These are phyloP conservation scores for Oldenlandia corymbosa DNA, from an alignment of 257 asterid species.

Conservation along the genomic window DNA sequence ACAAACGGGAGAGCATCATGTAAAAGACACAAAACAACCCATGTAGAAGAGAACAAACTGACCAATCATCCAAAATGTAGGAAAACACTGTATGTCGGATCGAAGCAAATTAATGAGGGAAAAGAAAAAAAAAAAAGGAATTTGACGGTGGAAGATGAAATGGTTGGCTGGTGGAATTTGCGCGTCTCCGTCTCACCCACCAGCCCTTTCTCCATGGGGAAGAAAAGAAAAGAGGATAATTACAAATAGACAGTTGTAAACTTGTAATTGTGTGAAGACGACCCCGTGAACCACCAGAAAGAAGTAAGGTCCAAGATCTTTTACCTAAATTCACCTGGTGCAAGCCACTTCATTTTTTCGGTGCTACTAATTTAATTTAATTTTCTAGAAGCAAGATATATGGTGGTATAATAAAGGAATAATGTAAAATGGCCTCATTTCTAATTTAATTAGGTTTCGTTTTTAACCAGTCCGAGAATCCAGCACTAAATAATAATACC, in stretches of 20 bases:
- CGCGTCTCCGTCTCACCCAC: conserved; percentile 19
- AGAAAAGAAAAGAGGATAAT: not conserved
- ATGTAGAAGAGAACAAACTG: not conserved
- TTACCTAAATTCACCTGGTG: not conserved
- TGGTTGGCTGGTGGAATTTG: conserved; percentile 8
- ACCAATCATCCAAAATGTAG: not conserved
- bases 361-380: too few species aligned
- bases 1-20: too few species aligned
- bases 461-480: not conserved
- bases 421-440: too few species aligned
- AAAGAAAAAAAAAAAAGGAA: not conserved
- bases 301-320: conserved; percentile 27
- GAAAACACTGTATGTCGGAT: not conserved
- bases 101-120: not conserved
- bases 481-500: not conserved
- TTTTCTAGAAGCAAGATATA: too few species aligned
- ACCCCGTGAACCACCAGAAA: conserved; percentile 38
- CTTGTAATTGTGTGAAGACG: not conserved
- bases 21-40: not conserved
- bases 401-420: too few species aligned
- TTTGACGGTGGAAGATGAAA: not conserved
- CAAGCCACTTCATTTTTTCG: not conserved
- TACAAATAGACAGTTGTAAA: not conserved
- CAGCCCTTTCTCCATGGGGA: not conserved
- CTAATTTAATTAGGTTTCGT: too few species aligned